Base-by-base conservation (phyloP, 176 grass and related monocot species). In the Puya raimondii region DNA sequence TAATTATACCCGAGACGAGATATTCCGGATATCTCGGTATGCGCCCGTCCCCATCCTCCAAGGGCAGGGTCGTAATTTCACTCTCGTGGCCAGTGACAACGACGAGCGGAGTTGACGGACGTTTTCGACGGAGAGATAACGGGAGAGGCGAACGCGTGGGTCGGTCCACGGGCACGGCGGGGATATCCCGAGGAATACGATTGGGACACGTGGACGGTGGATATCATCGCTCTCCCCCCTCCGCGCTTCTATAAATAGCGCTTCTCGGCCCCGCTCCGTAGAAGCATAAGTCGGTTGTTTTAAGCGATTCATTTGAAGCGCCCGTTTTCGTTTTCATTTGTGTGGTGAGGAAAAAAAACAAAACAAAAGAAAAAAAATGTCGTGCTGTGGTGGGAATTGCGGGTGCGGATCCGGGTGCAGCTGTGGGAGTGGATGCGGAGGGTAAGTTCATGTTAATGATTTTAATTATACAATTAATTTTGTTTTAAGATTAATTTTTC, bases 371-470 rank as follows among this genome's bases (percentile, higher is more conserved):
- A 77, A 3, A 10, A 66, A 17, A 26, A 97, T 90, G 93, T 90
- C 89, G 76, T 99, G 94, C 89, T 99, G 94, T 52, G 89, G 82
- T 66, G 89, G 86, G n/a, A 97, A 90, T 69, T 97, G 86, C 73
- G 93, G 93, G 3, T 97, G 93, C 70, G 89, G 93, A 14, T 70
- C 82, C 25, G 47, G 53, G 68, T 97, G 86, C 89, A 71, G 83
- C 49, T 97, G 93, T 67, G 89, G 93, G 81, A 84, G 0, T 53
- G 86, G 89, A 47, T 97, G 93, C 66, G 77, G 71, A 80, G 93
- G 93, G 89, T 96, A 77, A 85, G 71, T 67, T 61, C 23, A 23
- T 42, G 33, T 6, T 42, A 7, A 42, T 33, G 29, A 33, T 33
- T 33, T 42, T 42, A 42, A 42, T 42, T 42, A 7, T 42, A 42